A percentile compares a stretch with the other conserved stretches of the same genome.
These are phyloP conservation scores for Solanum sejunctum DNA, from an alignment of 257 asterid species.

Conservation along the genomic window DNA sequence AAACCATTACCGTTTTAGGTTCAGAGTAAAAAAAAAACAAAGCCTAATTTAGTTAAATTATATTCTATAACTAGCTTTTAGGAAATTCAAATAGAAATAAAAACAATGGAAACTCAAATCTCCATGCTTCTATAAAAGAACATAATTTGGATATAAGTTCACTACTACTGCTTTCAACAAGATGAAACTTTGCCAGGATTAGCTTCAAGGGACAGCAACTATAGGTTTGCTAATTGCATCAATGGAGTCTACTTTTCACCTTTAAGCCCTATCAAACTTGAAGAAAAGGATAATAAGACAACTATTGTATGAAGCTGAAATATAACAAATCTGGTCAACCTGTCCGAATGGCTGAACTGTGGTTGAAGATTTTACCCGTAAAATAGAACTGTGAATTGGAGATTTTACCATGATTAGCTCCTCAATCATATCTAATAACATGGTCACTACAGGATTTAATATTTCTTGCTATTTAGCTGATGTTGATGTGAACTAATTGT, in stretches of 20 bases:
- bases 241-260: background rate
- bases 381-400: background rate
- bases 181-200: background rate
- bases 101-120: background rate
- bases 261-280: background rate
- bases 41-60: background rate
- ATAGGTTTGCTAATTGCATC: background rate
- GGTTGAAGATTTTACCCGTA: background rate
- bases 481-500: background rate
- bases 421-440: background rate
- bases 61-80: background rate
- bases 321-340: background rate
- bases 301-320: background rate
- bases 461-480: background rate
- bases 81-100: background rate
- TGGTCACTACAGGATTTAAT: background rate
- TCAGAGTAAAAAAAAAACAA: background rate
- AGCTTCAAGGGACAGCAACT: background rate
- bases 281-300: background rate
- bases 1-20: background rate
- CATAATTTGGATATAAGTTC: background rate
- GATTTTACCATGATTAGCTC: background rate
- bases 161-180: background rate
- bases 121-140: background rate
- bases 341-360: background rate